Evolutionary conservation across 176 grass and related monocot genomes (phyloP).

Genomic region (Juncus effusus): DNA sequence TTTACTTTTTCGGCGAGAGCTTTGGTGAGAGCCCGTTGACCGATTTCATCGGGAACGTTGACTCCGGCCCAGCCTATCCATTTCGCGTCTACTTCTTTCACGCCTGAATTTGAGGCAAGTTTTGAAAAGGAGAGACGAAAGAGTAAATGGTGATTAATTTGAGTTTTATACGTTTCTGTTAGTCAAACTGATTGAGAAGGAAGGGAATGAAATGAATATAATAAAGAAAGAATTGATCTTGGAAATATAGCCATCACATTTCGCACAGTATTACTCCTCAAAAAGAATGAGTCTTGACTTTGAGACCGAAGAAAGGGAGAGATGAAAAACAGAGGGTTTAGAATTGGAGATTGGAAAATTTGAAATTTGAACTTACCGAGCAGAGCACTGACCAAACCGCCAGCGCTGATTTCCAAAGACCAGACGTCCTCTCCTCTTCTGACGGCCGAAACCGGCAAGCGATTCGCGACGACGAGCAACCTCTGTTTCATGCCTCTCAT

Average conservation of each 20-base stretch:
- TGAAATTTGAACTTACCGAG: constrained; percentile 47
- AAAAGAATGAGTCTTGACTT: no score
- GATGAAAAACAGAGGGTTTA: neutral
- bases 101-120: constrained; percentile 35
- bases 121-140: no score
- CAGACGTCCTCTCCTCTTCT: constrained; percentile 83
- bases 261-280: no score
- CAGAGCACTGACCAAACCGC: constrained; percentile 88
- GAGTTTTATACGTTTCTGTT: no score
- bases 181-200: no score
- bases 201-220: no score
- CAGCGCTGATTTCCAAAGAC: constrained; percentile 95
- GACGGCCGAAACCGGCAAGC: constrained; percentile 85
- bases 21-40: constrained; percentile 71
- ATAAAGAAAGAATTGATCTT: no score
- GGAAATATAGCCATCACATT: no score
- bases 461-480: constrained; percentile 91
- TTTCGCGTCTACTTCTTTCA: constrained; percentile 96
- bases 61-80: constrained; percentile 99
- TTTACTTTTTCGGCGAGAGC: constrained; percentile 91
- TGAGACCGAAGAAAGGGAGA: no score
- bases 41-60: constrained; percentile 88
- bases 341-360: constrained; percentile 13
- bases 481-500: constrained; percentile 83
- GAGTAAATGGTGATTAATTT: no score